phyloP scores from a whole-genome alignment of 371 early-diverging fungal species.

The Chytridium lagenaria region DNA sequence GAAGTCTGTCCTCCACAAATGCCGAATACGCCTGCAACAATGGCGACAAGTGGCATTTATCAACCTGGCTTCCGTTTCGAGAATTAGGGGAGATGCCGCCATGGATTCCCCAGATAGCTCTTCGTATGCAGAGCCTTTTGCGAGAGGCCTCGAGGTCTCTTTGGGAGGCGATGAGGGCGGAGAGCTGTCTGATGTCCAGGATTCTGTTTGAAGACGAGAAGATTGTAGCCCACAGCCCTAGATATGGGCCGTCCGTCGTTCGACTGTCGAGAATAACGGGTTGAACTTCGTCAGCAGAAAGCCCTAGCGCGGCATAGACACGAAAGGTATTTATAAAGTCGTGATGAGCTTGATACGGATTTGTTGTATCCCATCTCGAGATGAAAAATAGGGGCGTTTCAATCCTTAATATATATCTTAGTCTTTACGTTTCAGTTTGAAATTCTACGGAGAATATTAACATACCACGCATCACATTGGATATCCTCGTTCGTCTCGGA shows the following conservation, averaged over 20 bases:
- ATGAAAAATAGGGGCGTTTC: constrained; percentile 3
- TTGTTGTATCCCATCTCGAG: constrained; percentile 31
- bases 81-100: constrained; percentile 29
- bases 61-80: neutral
- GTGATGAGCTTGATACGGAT: constrained; percentile 35
- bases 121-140: constrained; percentile 19
- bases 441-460: neutral
- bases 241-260: constrained; percentile 25
- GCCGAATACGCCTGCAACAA: constrained; percentile 22
- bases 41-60: neutral
- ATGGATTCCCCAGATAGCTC: constrained; percentile 29
- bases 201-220: constrained; percentile 15
- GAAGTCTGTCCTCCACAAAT: constrained; percentile 24
- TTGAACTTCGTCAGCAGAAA: constrained; percentile 12
- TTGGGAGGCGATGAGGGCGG: neutral
- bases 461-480: constrained; percentile 15
- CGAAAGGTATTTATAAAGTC: constrained; percentile 34
- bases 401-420: neutral
- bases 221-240: constrained; percentile 21
- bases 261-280: constrained; percentile 28
- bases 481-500: neutral
- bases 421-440: neutral
- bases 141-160: neutral
- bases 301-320: constrained; percentile 25
- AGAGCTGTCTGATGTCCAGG: constrained; percentile 24